Base-by-base conservation (phyloP, 2,329 filamentous ascomycete species). In the Sphaerostilbella broomeana region DNA sequence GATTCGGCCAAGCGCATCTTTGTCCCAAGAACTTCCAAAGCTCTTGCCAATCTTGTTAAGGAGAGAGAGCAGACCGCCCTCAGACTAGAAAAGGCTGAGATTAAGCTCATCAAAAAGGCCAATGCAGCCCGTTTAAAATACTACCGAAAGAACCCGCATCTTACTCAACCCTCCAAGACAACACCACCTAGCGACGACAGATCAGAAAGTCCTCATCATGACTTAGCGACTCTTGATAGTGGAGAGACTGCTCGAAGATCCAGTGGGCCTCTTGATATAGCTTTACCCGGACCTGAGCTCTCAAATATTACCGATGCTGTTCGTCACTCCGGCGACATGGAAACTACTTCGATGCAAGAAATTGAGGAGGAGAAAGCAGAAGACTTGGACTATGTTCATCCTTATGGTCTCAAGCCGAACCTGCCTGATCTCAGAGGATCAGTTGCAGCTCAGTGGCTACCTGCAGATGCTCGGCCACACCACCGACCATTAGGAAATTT, bases 51-150 rank as follows among this genome's bases (percentile, higher is more conserved):
- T 8, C 69, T 88, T 39, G 86, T 95, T 27, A 75, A 86, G 51
- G 78, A 94, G 49, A 80, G 92, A 27, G 81, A 95, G 56, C 77
- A 84, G 58, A 78, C 79, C 5, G 86, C 88, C 3, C 77, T 84
- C 68, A 81, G 84, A 51, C 73, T 98, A 5, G 92, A 98, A 59
- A 81, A 72, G 46, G 87, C 89, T 19, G 89, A 97, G 64, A 82
- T 90, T 19, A 83, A 86, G 54, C 73, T 97, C 6, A 86, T 95
- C 55, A 84, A 81, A 51, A 70, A 79, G 29, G 86, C 86, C 32
- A 90, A 92, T 61, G 75, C 72, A 43, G 77, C 77, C 16, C 81
- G 84, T 33, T 59, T 78, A 43, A 88, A 87, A 66, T 46, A 51
- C 6, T 35, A 49, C 4, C 35, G 43, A 4, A 41, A 42, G 20